Evolutionary conservation across 495 filamentous ascomycete species (phyloP), one percentile per base, ranked within the genome.

Genomic region (Neurospora sp.): DNA sequence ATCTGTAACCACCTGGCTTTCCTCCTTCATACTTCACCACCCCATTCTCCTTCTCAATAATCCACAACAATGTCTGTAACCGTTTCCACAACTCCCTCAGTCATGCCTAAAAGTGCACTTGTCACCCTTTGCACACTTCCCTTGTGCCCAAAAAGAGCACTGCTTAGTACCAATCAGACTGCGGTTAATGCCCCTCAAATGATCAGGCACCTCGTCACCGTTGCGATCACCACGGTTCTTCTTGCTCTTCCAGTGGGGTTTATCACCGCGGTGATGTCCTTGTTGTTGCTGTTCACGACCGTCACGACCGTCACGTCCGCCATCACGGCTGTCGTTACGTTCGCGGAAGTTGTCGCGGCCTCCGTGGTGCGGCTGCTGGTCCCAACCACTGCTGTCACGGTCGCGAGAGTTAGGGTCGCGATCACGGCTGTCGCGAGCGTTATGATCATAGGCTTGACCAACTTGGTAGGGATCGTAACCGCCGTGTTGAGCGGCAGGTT

Each of bases 91-190:
- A 12, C 20, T 53, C 46, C 46, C 20, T 59, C 74, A 82, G 22
- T 89, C 87, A 74, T 97, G 94, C 61, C 92, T 85, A 81, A 89
- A 97, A 1, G 92, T 96, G 80, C 94, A 97, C 41, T 91, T 90
- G 20, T 92, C 91, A 5, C 94, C 94, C 80, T 97, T 96, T 20
- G 86, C 85, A 81, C 94, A 97, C 79, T 90, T 90, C 18, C 93
- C 93, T 72, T 92, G 87, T 7, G 86, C 83, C 85, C 86, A 97
- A 81, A 93, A 97, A 69, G 86, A 88, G 81, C 94, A 97, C 18
- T 91, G 86, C 77, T 87, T 86, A 12, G 87, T 88, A 16, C 83
- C 83, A 39, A 85, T 85, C 9, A 85, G 75, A 40, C 78, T 79
- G 20, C 79, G 80, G 44, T 85, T 84, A 70, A 85, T 85, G 0